phyloP scores from a whole-genome alignment of 2,329 filamentous ascomycete species.

The Botrytis squamosa region DNA sequence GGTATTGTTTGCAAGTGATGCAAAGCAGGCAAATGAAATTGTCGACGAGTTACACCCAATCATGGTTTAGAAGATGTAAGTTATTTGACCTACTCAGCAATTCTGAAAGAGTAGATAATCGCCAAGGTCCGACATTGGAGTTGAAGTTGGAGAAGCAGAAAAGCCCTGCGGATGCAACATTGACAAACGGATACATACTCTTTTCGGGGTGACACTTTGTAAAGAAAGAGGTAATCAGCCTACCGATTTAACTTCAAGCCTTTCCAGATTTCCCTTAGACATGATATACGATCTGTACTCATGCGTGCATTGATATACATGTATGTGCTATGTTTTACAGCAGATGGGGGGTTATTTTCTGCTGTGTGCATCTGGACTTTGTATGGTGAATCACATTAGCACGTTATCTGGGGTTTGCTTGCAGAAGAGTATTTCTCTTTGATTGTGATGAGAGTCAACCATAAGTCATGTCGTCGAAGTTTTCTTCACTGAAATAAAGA shows the following conservation, averaged over 20 bases:
- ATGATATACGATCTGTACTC: slow-evolving; percentile 15
- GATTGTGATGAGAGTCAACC: not conserved
- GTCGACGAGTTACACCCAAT: not conserved
- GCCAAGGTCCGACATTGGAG: not conserved
- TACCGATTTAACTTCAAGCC: not conserved
- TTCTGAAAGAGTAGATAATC: not conserved
- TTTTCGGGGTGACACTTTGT: not conserved
- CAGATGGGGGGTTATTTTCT: slow-evolving; percentile 8
- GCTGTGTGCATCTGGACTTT: not conserved
- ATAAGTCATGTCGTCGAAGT: not conserved
- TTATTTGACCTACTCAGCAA: not conserved
- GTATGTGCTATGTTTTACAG: slow-evolving; percentile 9
- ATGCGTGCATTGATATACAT: slow-evolving; percentile 11
- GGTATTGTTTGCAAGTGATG: not conserved
- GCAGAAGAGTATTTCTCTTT: not conserved
- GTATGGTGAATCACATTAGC: not conserved
- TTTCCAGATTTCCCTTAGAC: slow-evolving; percentile 4
- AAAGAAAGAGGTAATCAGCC: not conserved
- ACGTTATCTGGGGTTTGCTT: slow-evolving; percentile 8
- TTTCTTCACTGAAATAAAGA: not conserved
- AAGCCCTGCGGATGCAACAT: slow-evolving; percentile 21
- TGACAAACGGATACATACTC: slow-evolving; percentile 22
- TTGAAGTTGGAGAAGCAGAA: not conserved
- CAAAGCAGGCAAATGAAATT: not conserved
- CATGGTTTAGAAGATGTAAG: not conserved